Conservation (phyloP, 495 filamentous ascomycete species). For the Penicillium herquei region DNA sequence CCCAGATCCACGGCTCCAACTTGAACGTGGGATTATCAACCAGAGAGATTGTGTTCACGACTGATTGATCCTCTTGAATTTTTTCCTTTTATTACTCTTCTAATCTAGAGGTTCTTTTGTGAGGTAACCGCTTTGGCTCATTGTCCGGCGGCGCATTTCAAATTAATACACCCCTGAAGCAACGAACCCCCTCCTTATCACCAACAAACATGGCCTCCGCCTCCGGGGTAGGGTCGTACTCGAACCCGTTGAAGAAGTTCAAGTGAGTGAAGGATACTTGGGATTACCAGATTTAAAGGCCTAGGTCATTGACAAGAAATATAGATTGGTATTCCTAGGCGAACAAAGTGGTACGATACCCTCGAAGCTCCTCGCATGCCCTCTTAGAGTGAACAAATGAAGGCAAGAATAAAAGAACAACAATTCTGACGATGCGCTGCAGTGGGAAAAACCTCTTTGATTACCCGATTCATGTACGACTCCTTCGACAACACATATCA, state of each 20-base stretch:
- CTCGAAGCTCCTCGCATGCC: conserved; percentile 1
- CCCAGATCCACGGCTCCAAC: conserved; percentile 24
- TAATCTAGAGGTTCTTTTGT: not conserved
- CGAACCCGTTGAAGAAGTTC: conserved; percentile 99
- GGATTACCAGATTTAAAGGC: not conserved
- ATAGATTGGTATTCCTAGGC: conserved; percentile 90
- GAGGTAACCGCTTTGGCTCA: not conserved
- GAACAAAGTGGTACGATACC: conserved; percentile 84
- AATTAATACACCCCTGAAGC: conserved; percentile 19
- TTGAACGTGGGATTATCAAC: conserved; percentile 11
- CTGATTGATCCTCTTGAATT: not conserved
- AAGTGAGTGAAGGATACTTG: conserved; percentile 59
- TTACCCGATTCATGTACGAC: conserved; percentile 99
- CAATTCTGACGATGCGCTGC: conserved; percentile 15
- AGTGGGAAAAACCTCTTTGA: conserved; percentile 98
- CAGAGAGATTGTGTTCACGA: conserved; percentile 1
- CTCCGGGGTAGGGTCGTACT: conserved; percentile 79
- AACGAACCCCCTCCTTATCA: conserved; percentile 9
- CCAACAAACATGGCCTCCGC: conserved; percentile 48
- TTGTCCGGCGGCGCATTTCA: conserved; percentile 3
- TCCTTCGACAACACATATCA: conserved; percentile 99
- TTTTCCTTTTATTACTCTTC: not conserved
- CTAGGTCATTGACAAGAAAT: conserved; percentile 13
- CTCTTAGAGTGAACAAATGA: not conserved
- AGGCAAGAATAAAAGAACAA: not conserved